phyloP scores from a whole-genome alignment of 179 eudicot genomes.

The Spergularia azorica region DNA sequence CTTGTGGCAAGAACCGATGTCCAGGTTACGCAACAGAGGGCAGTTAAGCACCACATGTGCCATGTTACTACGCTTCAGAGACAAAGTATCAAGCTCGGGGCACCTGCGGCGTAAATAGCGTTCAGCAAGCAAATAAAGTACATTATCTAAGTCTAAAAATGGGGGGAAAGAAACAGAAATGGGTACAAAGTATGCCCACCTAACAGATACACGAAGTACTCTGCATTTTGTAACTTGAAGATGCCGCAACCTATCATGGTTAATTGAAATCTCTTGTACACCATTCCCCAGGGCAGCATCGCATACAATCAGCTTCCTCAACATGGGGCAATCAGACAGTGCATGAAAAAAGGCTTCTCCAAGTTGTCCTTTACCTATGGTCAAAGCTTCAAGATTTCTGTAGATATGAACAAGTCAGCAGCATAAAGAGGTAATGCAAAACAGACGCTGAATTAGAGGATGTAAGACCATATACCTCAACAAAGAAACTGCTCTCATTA shows the following conservation, averaged over 20 bases:
- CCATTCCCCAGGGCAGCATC: slow-evolving; percentile 89
- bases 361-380: slow-evolving; percentile 75
- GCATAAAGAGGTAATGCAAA: background rate
- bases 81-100: slow-evolving; percentile 77
- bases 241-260: slow-evolving; percentile 73
- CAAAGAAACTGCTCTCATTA: slow-evolving; percentile 66
- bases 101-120: slow-evolving; percentile 55
- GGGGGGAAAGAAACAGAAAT: background rate
- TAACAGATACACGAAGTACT: slow-evolving; percentile 78
- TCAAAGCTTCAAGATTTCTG: slow-evolving; percentile 81
- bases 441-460: background rate
- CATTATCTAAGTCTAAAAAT: background rate
- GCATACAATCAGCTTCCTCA: slow-evolving; percentile 65
- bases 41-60: slow-evolving; percentile 89
- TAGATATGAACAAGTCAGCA: slow-evolving; percentile 27
- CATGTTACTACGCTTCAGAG: slow-evolving; percentile 95
- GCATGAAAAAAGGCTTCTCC: slow-evolving; percentile 78
- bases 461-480: slow-evolving; percentile 54
- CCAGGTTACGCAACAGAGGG: slow-evolving; percentile 79
- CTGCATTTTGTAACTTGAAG: slow-evolving; percentile 88
- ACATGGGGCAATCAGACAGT: slow-evolving; percentile 61
- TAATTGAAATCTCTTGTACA: slow-evolving; percentile 76
- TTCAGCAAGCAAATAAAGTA: slow-evolving; percentile 9
- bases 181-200: slow-evolving; percentile 38
- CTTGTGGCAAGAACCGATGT: slow-evolving; percentile 97